Evolutionary conservation across 2,329 filamentous ascomycete species (phyloP).

Genomic region (Calonectria pseudoreteaudii): DNA sequence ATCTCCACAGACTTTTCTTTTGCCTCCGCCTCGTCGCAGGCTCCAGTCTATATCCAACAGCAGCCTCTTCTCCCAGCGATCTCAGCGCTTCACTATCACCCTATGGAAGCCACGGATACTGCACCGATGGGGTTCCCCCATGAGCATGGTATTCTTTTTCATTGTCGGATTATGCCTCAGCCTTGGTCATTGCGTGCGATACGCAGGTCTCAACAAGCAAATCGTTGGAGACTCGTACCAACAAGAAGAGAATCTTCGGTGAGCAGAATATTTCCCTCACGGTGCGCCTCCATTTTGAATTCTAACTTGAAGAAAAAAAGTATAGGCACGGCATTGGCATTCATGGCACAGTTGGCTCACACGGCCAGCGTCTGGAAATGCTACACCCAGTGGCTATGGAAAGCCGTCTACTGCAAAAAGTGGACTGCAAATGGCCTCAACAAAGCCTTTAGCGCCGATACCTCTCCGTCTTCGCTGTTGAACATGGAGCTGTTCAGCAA

Average conservation of each 20-base stretch:
- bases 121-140: background rate
- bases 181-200: background rate
- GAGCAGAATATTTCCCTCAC: background rate
- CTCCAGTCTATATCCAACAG: background rate
- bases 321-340: background rate
- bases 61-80: background rate
- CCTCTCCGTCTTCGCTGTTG: background rate
- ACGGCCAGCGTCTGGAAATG: conserved; percentile 21
- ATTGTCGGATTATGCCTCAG: background rate
- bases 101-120: background rate
- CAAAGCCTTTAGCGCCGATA: conserved; percentile 16
- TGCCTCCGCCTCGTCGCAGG: background rate
- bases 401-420: conserved; percentile 3
- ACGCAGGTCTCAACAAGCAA: background rate
- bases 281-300: background rate
- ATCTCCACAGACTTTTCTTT: background rate
- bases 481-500: background rate
- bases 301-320: background rate
- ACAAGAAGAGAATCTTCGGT: conserved; percentile 6
- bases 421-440: conserved; percentile 21
- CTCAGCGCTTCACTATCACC: background rate
- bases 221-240: background rate
- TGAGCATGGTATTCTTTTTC: background rate
- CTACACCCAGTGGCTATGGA: conserved; percentile 21
- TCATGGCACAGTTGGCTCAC: conserved; percentile 8